phyloP scores from a whole-genome alignment of 2,329 filamentous ascomycete genomes.

The Parascedosporium putredinis region DNA sequence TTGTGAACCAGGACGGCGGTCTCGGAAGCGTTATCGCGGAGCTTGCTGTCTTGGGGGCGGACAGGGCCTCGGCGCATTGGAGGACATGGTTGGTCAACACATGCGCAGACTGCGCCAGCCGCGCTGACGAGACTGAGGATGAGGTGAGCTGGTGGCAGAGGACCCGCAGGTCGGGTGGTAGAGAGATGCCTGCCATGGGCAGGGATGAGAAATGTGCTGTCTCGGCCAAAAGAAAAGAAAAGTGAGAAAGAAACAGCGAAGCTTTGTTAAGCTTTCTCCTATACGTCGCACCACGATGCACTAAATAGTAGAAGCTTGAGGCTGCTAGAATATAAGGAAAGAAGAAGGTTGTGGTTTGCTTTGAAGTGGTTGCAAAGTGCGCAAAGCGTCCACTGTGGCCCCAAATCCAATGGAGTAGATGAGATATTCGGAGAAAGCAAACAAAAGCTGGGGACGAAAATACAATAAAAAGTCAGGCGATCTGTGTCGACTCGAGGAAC shows the following conservation, averaged over 20 bases:
- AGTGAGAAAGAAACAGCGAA: neutral
- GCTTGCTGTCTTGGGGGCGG: conserved; percentile 50
- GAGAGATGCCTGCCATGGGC: conserved; percentile 26
- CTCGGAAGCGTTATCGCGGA: conserved; percentile 54
- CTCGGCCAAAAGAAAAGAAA: neutral
- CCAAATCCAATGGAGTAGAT: no score
- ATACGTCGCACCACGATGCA: no score
- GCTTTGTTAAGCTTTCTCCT: neutral
- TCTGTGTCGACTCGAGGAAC: no score
- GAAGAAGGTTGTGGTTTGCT: no score
- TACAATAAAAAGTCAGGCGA: no score
- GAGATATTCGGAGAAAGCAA: no score
- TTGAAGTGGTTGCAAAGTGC: no score
- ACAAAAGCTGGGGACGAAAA: no score
- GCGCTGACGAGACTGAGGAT: conserved; percentile 37
- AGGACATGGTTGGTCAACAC: conserved; percentile 53
- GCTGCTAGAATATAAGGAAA: no score
- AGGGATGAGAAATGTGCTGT: neutral
- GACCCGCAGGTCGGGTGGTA: conserved; percentile 49
- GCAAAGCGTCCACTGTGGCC: no score
- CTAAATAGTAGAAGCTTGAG: no score
- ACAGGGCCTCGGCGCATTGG: conserved; percentile 50
- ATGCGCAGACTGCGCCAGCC: conserved; percentile 64
- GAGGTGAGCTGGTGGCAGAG: conserved; percentile 62
- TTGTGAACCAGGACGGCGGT: conserved; percentile 65